Base-by-base conservation (phyloP, 768 basidiomycete genomes). In the Amanita phalloides region DNA sequence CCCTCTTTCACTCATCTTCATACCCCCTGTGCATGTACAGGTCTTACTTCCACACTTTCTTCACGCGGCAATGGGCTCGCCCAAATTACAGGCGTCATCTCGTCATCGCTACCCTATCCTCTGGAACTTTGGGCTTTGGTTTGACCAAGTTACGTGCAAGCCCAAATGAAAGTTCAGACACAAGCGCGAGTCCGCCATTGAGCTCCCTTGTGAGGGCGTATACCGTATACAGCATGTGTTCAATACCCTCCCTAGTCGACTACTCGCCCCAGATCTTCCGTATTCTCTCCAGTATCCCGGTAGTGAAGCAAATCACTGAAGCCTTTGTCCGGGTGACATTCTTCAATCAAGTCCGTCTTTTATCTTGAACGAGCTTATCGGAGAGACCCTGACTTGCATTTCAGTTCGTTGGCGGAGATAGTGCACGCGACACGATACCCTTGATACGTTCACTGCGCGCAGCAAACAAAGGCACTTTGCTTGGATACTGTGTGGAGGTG, bases 371-470 rank as follows among this genome's bases (percentile, higher is more conserved):
- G 58, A 26, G 36, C 11, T 33, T 51, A 36, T 36, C n/a, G 38
- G 41, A 26, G 32, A 13, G 9, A 23, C 20, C 26, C 45, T 45
- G 20, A 58, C 39, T 25, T 10, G 20, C 44, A 11, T 48, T 21
- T 38, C 2, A 91, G 84, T 97, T 95, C 57, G 92, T 94, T 1
- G 91, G 92, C 0, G 92, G 88, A 3, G 91, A 94, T 54, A 84
- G 84, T 0, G 86, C 84, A 0, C 73, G 77, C 35, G 81, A 76
- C 14, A 77, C 84, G 6, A 57, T 87, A 4, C 82, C 88, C 1
- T 62, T 87, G 0, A 75, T 96, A 37, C 68, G 72, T 37, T 60
- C 66, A 10, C 71, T 94, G 23, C 78, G 91, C 14, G 64, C 65
- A 8, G 75, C 76, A 54, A 85, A 87, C 59, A 86, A 82, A 55